Evolutionary conservation across 768 basidiomycete species (phyloP), one percentile per base, ranked within the genome.

Genomic region (Tylopilus subfusipes): DNA sequence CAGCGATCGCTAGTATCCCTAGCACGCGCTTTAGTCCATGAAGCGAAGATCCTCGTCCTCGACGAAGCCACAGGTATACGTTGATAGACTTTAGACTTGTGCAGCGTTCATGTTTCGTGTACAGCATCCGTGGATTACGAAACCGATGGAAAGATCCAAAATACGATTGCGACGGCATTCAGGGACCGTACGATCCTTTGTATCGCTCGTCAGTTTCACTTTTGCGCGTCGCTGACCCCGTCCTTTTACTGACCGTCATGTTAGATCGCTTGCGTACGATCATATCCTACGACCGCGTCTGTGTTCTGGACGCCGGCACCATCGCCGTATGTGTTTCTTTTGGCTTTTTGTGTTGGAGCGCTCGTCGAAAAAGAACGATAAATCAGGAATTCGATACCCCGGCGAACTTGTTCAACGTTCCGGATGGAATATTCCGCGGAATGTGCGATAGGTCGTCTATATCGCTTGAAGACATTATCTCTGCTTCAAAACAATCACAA

Each of bases 401-500:
- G 0, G 72, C 76, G 24, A 79, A 76, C 40, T 70, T 95, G 18
- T 93, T 82, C 70, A 61, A 77, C 45, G 73, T 68, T 8, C 55
- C 73, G 4, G 75, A 80, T 48, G 84, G 90, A 2, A 85, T 91
- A 59, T 95, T 95, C 76, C 79, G 83, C 38, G 82, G 83, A 44
- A 94, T 96, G 91, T 93, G 91, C 63, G 85, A 90, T 27, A 83
- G 83, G 53, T 89, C 88, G n/a, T 81, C 81, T 29, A 90, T 94
- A 57, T 77, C 82, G 16, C 65, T 86, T 12, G 82, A 86, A 34
- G 92, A 94, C 66, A 82, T 93, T 54, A 69, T 66, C 52, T 66
- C 54, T 27, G 76, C 75, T 16, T 69, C 63, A 24, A 71, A 46
- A 29, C 43, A n/a, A n/a, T n/a, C n/a, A n/a, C 43, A 29, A 19